Evolutionary conservation across 2,329 filamentous ascomycete genomes (phyloP).

Genomic region (Sphaerostilbella broomeana): DNA sequence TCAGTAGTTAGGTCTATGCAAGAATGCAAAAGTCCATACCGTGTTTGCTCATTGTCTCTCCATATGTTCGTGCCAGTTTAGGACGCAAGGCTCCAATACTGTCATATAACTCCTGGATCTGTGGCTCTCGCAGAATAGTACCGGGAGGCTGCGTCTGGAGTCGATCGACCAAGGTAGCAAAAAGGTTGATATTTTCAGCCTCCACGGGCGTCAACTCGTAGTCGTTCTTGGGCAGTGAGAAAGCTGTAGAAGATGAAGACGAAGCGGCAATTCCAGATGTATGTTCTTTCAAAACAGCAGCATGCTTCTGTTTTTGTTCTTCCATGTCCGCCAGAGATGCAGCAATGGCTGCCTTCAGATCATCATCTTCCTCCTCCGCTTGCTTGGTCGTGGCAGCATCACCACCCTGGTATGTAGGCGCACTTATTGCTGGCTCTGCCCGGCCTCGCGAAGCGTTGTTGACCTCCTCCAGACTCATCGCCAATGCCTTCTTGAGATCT

Average conservation of each 20-base stretch:
- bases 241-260: slow-evolving; percentile 38
- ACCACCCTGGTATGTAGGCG: slow-evolving; percentile 31
- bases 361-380: slow-evolving; percentile 82
- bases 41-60: slow-evolving; percentile 99
- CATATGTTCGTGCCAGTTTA: slow-evolving; percentile 90
- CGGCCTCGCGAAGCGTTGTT: slow-evolving; percentile 70
- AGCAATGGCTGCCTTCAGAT: slow-evolving; percentile 89
- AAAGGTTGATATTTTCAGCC: slow-evolving; percentile 95
- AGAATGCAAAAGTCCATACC: slow-evolving; percentile 45
- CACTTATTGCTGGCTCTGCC: slow-evolving; percentile 48
- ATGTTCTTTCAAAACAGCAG: slow-evolving; percentile 75
- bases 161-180: slow-evolving; percentile 87
- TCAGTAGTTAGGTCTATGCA: slow-evolving; percentile 13
- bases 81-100: slow-evolving; percentile 90
- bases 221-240: slow-evolving; percentile 72
- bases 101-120: slow-evolving; percentile 97
- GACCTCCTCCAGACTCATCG: slow-evolving; percentile 95
- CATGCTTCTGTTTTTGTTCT: slow-evolving; percentile 89
- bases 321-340: slow-evolving; percentile 96
- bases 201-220: slow-evolving; percentile 92
- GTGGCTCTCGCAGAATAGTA: slow-evolving; percentile 91
- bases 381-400: slow-evolving; percentile 32
- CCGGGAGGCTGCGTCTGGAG: slow-evolving; percentile 92
- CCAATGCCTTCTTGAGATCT: slow-evolving; percentile 84
- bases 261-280: slow-evolving; percentile 40